A percentile compares a stretch with the other conserved stretches of the same genome.
phyloP scores from a whole-genome alignment of 805 yeast genomes.

The Yarrowia porcina region DNA sequence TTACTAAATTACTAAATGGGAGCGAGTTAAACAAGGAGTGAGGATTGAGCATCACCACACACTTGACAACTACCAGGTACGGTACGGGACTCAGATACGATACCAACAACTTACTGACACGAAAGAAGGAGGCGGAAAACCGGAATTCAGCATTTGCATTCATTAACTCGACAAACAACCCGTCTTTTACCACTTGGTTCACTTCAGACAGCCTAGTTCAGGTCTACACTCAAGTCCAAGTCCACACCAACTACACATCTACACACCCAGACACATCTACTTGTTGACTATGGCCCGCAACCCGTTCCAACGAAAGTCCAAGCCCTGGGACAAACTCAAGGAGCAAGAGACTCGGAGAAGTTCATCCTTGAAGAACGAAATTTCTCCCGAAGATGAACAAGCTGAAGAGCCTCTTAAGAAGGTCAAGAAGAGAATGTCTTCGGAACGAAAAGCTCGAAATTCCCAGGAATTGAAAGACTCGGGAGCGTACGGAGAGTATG shows the following conservation, averaged over 20 bases:
- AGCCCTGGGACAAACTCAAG: conserved; percentile 23
- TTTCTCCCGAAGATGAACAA: background rate
- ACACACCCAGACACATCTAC: no score
- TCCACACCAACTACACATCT: no score
- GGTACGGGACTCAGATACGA: no score
- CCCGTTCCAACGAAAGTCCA: conserved; percentile 7
- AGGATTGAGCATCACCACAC: background rate
- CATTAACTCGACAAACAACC: no score
- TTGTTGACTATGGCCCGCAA: background rate
- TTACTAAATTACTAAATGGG: conserved; percentile 15
- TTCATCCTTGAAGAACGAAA: background rate
- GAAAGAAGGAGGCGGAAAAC: no score
- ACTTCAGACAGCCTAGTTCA: background rate
- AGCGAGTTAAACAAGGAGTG: background rate
- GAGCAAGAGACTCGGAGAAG: conserved; percentile 11
- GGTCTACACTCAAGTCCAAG: no score
- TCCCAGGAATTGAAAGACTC: background rate
- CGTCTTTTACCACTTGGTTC: background rate
- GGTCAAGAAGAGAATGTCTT: background rate
- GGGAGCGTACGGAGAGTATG: background rate
- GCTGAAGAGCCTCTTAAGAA: background rate
- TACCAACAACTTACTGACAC: no score
- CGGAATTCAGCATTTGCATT: no score
- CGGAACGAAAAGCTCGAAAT: background rate
- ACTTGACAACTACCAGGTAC: no score